Evolutionary conservation across 1,284 basidiomycete genomes (phyloP).

Genomic region (Rhodotorula sp.): DNA sequence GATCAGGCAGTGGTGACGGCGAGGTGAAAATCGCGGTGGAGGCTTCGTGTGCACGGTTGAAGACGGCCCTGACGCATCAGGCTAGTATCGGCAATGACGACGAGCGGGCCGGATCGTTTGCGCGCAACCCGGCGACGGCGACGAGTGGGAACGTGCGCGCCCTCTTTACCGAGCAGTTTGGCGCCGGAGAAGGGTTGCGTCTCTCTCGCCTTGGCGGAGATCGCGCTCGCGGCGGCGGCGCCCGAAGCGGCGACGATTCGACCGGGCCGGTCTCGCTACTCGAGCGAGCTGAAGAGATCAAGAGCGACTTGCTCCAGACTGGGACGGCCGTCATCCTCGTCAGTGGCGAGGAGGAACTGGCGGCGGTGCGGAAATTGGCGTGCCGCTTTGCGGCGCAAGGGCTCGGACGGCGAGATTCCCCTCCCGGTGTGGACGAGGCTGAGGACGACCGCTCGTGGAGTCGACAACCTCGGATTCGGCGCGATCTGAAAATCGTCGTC

Average conservation of each 20-base stretch:
- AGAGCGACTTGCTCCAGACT: slow-evolving; percentile 6
- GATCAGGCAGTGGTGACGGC: no score
- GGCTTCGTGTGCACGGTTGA: no score
- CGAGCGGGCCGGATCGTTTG: neutral
- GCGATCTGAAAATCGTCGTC: slow-evolving; percentile 30
- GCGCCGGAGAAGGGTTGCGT: slow-evolving; percentile 19
- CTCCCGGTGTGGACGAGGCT: neutral
- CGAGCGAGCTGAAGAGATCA: slow-evolving; percentile 11
- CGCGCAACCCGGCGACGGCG: neutral
- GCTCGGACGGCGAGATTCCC: neutral
- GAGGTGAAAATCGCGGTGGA: no score
- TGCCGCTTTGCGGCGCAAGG: slow-evolving; percentile 31
- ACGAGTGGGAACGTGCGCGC: neutral
- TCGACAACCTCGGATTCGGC: neutral
- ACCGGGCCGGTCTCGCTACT: neutral
- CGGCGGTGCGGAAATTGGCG: slow-evolving; percentile 28
- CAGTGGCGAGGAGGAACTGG: slow-evolving; percentile 28
- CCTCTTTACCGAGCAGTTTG: neutral
- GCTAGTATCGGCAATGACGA: no score
- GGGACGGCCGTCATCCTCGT: slow-evolving; percentile 35
- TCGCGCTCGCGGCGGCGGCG: slow-evolving; percentile 12
- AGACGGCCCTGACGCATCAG: no score
- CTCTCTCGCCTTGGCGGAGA: slow-evolving; percentile 8
- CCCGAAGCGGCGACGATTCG: no score
- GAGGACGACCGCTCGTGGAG: neutral